These are phyloP conservation scores for Santalum album DNA, from an alignment of 164 flowering plant genomes.

Conservation along the genomic window DNA sequence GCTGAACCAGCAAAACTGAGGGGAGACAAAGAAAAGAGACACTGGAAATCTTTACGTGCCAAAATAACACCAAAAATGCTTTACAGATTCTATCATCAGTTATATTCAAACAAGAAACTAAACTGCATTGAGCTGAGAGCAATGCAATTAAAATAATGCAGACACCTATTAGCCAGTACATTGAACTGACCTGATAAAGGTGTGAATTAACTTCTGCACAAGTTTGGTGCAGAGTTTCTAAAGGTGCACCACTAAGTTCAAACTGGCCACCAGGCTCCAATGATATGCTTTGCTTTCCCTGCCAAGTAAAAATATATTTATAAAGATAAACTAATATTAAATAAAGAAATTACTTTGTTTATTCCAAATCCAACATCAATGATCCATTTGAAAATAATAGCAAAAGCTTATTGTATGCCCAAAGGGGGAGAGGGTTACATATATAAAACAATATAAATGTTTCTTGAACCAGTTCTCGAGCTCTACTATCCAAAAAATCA, in stretches of 20 bases:
- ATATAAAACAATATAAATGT: background rate
- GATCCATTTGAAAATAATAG: too few species aligned
- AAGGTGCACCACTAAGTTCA: slow-evolving; percentile 99
- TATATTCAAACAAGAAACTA: too few species aligned
- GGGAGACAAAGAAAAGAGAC: too few species aligned
- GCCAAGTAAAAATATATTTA: slow-evolving; percentile 11
- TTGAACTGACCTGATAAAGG: slow-evolving; percentile 73
- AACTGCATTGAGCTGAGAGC: too few species aligned
- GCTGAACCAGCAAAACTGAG: too few species aligned
- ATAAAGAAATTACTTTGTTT: background rate
- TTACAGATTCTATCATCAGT: too few species aligned
- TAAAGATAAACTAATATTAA: background rate
- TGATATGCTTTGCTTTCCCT: slow-evolving; percentile 98
- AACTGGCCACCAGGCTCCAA: slow-evolving; percentile 99
- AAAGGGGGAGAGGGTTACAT: background rate
- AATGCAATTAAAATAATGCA: too few species aligned
- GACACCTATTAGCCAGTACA: too few species aligned
- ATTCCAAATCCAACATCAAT: too few species aligned
- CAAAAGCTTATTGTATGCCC: background rate
- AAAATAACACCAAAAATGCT: too few species aligned
- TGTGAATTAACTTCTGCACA: slow-evolving; percentile 99
- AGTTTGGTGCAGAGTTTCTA: slow-evolving; percentile 97
- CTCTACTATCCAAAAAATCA: background rate
- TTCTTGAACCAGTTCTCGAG: background rate
- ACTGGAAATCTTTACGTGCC: too few species aligned